These are phyloP conservation scores for Smittium culicis DNA, from an alignment of 371 early-diverging fungal species.

Conservation along the genomic window DNA sequence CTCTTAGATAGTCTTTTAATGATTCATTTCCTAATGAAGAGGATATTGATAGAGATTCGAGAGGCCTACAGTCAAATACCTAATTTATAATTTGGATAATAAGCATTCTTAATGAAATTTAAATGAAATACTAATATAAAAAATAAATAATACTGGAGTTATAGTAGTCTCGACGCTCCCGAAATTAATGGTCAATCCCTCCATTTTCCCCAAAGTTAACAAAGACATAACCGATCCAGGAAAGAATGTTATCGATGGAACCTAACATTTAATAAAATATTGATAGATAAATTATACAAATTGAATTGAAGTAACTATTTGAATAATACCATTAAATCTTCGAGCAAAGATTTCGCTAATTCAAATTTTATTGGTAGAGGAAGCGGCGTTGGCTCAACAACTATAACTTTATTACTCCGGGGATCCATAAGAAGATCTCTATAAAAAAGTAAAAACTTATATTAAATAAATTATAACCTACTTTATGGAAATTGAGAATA, in stretches of 20 bases:
- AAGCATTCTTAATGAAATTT: not conserved
- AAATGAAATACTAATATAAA: not conserved
- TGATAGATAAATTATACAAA: not conserved
- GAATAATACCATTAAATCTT: constrained; percentile 37
- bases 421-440: constrained; percentile 68
- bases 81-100: not conserved
- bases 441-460: constrained; percentile 3
- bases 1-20: constrained; percentile 41
- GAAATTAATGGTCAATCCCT: constrained; percentile 72
- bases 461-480: constrained; percentile 10
- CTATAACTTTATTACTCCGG: constrained; percentile 68
- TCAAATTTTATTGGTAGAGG: constrained; percentile 58
- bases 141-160: constrained; percentile 43
- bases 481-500: not conserved
- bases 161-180: constrained; percentile 62
- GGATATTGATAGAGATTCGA: constrained; percentile 48
- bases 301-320: not conserved
- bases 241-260: constrained; percentile 72
- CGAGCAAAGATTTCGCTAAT: constrained; percentile 57
- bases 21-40: constrained; percentile 60
- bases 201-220: constrained; percentile 58
- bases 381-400: constrained; percentile 63
- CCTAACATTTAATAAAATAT: constrained; percentile 24
- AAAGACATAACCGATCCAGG: constrained; percentile 60
- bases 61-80: constrained; percentile 58